Base-by-base conservation (phyloP, 1,284 basidiomycete genomes). In the Mycena sp. region DNA sequence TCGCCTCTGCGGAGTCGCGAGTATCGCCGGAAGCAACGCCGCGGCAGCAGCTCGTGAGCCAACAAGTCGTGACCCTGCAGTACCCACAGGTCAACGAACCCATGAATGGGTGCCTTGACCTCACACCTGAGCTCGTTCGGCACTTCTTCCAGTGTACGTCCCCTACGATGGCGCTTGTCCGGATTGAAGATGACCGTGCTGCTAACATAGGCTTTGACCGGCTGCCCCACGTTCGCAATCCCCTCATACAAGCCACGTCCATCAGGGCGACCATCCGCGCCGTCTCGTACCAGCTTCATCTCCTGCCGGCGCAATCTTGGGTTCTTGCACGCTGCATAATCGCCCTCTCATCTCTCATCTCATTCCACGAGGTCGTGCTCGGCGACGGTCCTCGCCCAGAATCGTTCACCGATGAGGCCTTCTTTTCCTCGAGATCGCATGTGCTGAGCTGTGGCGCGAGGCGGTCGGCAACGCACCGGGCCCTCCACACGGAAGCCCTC, bases 321-420 rank as follows among this genome's bases (percentile, higher is more conserved):
- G 49, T 60, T 51, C 49, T 60, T n/a, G 29, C 48, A 40, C 30
- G 52, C 29, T 60, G 58, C 50, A 50, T 32, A 16, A 32, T 60
- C 16, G 58, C 58, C 4, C 29, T 23, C n/a, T 48, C 35, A 1
- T 51, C 49, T 11, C 40, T 60, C 21, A 35, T 17, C 28, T 50
- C 56, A 25, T 46, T 50, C 38, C 45, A 58, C 37, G 4, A 17
- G n/a, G 21, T 12, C 16, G 28, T 56, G 11, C 44, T 56, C 21
- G 54, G 54, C 7, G 19, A 30, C 16, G 55, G 55, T 14, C 43
- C 25, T 5, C 43, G 25, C 5, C 55, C 55, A n/a, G 19, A 37
- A 25, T 57, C 43, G 1, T 46, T 57, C 10, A 4, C 10, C 9
- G 55, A 57, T 38, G n/a, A 9, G 6, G 26, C 12, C 19, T 57